Conservation (phyloP, 2,329 filamentous ascomycete genomes). For the Zymoseptoria pseudotritici region DNA sequence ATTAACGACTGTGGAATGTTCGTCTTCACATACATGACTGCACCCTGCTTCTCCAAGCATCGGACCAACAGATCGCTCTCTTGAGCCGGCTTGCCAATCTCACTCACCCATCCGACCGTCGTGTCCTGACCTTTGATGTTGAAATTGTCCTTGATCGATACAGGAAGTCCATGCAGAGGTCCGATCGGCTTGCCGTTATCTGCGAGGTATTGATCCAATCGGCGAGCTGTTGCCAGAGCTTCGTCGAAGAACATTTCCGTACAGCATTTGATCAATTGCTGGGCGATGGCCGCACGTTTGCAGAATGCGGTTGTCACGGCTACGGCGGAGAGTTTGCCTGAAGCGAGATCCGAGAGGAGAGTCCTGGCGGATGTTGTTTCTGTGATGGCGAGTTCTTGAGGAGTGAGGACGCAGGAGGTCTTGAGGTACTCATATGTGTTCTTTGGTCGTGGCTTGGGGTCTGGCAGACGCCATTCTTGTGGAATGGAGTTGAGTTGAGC, state of each 20-base stretch:
- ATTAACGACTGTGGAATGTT: slow-evolving; percentile 46
- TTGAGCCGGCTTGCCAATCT: slow-evolving; percentile 22
- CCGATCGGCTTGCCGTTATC: slow-evolving; percentile 15
- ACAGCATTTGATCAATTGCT: slow-evolving; percentile 40
- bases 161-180: slow-evolving; percentile 44
- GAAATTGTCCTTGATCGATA: slow-evolving; percentile 56
- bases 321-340: slow-evolving; percentile 13
- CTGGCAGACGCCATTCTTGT: slow-evolving; percentile 1
- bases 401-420: slow-evolving; percentile 43
- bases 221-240: slow-evolving; percentile 20
- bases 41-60: slow-evolving; percentile 35
- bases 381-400: slow-evolving; percentile 48
- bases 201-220: slow-evolving; percentile 19
- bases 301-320: slow-evolving; percentile 34
- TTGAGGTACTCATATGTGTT: neutral
- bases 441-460: neutral
- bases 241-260: slow-evolving; percentile 41
- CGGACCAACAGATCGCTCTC: slow-evolving; percentile 31
- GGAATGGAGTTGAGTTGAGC: neutral
- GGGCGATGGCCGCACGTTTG: slow-evolving; percentile 42
- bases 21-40: slow-evolving; percentile 48
- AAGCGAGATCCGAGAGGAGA: slow-evolving; percentile 31
- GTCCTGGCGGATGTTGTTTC: slow-evolving; percentile 44
- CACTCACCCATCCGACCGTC: slow-evolving; percentile 52
- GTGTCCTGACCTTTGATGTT: slow-evolving; percentile 51